A percentile compares a stretch with the other conserved stretches of the same genome.
Evolutionary conservation across 2,329 filamentous ascomycete species (phyloP).

Genomic region (Aureobasidium leucospermi): DNA sequence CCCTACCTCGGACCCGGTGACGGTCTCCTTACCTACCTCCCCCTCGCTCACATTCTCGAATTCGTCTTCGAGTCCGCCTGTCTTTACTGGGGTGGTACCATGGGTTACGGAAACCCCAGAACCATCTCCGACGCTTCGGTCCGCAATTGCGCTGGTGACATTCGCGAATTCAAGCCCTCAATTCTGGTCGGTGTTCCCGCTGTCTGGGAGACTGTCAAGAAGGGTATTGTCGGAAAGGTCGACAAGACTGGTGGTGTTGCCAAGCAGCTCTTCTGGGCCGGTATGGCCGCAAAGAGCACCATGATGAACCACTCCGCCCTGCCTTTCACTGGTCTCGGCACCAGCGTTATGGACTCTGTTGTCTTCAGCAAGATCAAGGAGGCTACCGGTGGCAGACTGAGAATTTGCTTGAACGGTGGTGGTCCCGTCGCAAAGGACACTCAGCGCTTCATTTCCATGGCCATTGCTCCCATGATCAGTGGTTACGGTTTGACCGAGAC

Average conservation of each 20-base stretch:
- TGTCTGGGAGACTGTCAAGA: conserved; percentile 95
- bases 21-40: conserved; percentile 79
- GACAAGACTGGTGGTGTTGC: conserved; percentile 62
- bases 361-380: conserved; percentile 91
- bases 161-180: conserved; percentile 83
- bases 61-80: conserved; percentile 91
- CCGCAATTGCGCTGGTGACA: conserved; percentile 86
- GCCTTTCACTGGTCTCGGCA: conserved; percentile 44
- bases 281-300: conserved; percentile 54
- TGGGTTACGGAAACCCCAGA: conserved; percentile 87
- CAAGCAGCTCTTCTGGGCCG: conserved; percentile 70
- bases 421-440: conserved; percentile 85
- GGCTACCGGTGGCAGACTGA: conserved; percentile 78
- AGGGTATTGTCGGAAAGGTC: conserved; percentile 79
- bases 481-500: conserved; percentile 97
- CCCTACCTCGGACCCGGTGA: conserved; percentile 72
- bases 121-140: conserved; percentile 82
- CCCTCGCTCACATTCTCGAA: conserved; percentile 92
- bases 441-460: conserved; percentile 82
- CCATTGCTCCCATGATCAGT: conserved; percentile 86
- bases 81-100: conserved; percentile 79
- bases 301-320: conserved; percentile 45
- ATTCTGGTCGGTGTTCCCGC: conserved; percentile 91
- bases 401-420: conserved; percentile 90
- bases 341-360: conserved; percentile 65